Conservation (phyloP, 208 protist species). For the Crithidia thermophila region DNA sequence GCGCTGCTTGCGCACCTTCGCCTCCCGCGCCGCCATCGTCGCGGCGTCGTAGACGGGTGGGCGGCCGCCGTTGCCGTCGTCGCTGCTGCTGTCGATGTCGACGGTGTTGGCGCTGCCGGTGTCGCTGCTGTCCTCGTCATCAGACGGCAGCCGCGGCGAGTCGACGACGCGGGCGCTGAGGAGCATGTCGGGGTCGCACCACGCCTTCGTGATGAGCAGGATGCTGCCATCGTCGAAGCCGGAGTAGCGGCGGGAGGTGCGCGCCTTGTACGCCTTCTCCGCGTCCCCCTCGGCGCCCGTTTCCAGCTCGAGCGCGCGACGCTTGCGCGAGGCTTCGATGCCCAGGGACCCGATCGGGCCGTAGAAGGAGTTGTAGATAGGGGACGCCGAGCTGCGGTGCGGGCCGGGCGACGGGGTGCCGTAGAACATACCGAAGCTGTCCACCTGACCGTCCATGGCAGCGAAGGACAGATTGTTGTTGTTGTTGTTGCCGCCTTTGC, state of each 20-base stretch:
- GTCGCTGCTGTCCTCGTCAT: slow-evolving; percentile 12
- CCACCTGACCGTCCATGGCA: not conserved
- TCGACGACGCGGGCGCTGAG: slow-evolving; percentile 20
- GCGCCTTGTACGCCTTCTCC: slow-evolving; percentile 33
- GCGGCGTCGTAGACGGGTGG: slow-evolving; percentile 12
- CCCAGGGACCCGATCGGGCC: slow-evolving; percentile 44
- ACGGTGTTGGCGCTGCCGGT: slow-evolving; percentile 3
- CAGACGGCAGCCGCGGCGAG: slow-evolving; percentile 20
- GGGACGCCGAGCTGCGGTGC: not conserved
- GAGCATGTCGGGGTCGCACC: slow-evolving; percentile 42
- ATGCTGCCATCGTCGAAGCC: slow-evolving; percentile 4
- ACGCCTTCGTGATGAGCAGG: slow-evolving; percentile 34
- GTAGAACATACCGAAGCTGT: slow-evolving; percentile 15
- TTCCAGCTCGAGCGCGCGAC: slow-evolving; percentile 25
- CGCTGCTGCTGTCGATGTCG: slow-evolving; percentile 7
- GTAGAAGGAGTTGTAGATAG: slow-evolving; percentile 29
- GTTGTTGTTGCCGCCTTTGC: not conserved
- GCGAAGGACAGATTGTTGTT: not conserved
- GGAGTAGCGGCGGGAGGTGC: slow-evolving; percentile 6
- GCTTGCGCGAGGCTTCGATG: slow-evolving; percentile 33
- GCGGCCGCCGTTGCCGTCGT: not conserved
- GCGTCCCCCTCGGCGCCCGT: slow-evolving; percentile 29
- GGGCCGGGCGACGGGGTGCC: slow-evolving; percentile 11
- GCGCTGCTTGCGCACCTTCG: not conserved
- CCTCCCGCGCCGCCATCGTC: slow-evolving; percentile 12